Percentiles rank a stretch among this genome's conserved stretches.
These are phyloP conservation scores for Diaporthe sp. DNA, from an alignment of 2,329 filamentous ascomycete genomes.

Conservation along the genomic window DNA sequence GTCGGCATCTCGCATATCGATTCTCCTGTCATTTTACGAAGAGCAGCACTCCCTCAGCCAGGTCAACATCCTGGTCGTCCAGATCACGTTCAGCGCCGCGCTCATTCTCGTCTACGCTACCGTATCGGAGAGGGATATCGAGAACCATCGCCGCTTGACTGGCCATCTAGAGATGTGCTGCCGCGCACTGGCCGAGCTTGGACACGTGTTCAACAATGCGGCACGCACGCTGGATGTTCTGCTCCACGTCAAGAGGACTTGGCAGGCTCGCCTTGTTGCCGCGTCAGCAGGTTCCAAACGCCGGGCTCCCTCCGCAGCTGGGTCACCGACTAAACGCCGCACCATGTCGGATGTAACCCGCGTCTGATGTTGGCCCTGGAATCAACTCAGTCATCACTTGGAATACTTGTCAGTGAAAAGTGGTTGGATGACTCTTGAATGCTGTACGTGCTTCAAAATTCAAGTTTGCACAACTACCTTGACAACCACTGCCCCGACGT, in stretches of 20 bases:
- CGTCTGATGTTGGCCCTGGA: not conserved
- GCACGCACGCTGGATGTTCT: not conserved
- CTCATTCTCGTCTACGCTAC: slow-evolving; percentile 42
- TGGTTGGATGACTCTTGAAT: no score
- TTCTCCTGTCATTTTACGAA: slow-evolving; percentile 35
- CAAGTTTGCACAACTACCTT: not conserved
- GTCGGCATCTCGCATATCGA: slow-evolving; percentile 1
- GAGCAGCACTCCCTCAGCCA: slow-evolving; percentile 38
- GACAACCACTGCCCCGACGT: not conserved
- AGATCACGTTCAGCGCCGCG: slow-evolving; percentile 42
- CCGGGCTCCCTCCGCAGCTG: not conserved
- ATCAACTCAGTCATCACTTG: not conserved
- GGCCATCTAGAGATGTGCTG: slow-evolving; percentile 41
- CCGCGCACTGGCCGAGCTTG: slow-evolving; percentile 43
- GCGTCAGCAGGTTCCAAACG: slow-evolving; percentile 2
- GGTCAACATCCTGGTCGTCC: slow-evolving; percentile 43
- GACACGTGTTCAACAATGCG: slow-evolving; percentile 6
- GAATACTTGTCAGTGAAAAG: accelerated
- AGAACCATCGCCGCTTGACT: slow-evolving; percentile 34
- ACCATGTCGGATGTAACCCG: not conserved
- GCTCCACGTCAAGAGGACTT: slow-evolving; percentile 7
- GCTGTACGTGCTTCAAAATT: not conserved
- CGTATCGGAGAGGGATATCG: slow-evolving; percentile 36
- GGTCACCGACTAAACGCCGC: not conserved
- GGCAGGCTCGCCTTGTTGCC: not conserved